These are phyloP conservation scores for Tolypocladium pustulatum DNA, from an alignment of 2,329 filamentous ascomycete genomes.

Conservation along the genomic window DNA sequence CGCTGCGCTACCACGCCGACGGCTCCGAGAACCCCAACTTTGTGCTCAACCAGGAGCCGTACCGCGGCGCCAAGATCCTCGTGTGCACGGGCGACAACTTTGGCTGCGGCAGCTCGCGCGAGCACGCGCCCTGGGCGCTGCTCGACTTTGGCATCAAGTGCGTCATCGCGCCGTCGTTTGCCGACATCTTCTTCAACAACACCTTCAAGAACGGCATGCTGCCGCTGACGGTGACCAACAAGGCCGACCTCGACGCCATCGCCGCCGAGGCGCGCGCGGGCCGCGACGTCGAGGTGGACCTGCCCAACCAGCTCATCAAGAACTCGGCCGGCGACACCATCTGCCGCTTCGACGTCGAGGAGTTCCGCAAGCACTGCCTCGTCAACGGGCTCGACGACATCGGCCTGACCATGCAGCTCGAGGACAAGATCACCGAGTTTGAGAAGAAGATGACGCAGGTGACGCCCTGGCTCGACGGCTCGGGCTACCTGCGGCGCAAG, in stretches of 20 bases:
- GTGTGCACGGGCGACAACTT: slow-evolving; percentile 91
- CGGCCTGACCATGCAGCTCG: slow-evolving; percentile 84
- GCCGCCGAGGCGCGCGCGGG: slow-evolving; percentile 69
- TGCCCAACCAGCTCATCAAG: slow-evolving; percentile 75
- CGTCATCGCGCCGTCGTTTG: slow-evolving; percentile 74
- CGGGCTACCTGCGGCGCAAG: slow-evolving; percentile 56
- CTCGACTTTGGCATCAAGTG: slow-evolving; percentile 94
- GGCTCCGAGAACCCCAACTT: slow-evolving; percentile 71
- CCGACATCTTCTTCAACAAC: slow-evolving; percentile 93
- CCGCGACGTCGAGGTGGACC: slow-evolving; percentile 78
- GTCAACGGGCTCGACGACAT: slow-evolving; percentile 94
- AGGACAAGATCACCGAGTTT: slow-evolving; percentile 77
- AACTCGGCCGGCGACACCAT: slow-evolving; percentile 64
- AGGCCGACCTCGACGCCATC: slow-evolving; percentile 56
- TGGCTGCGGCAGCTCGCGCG: slow-evolving; percentile 83
- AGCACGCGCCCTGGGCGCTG: slow-evolving; percentile 95
- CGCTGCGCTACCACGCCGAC: slow-evolving; percentile 65
- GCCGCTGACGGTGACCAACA: slow-evolving; percentile 65
- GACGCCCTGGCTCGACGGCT: slow-evolving; percentile 88
- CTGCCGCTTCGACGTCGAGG: slow-evolving; percentile 75
- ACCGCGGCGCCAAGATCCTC: slow-evolving; percentile 75
- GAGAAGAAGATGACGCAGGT: slow-evolving; percentile 66
- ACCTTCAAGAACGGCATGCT: slow-evolving; percentile 99
- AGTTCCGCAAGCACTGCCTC: slow-evolving; percentile 90
- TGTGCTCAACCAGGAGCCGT: slow-evolving; percentile 82